Evolutionary conservation across 1,284 basidiomycete genomes (phyloP), one percentile per base, ranked within the genome.

Genomic region (Rhodotorula mucilaginosa): DNA sequence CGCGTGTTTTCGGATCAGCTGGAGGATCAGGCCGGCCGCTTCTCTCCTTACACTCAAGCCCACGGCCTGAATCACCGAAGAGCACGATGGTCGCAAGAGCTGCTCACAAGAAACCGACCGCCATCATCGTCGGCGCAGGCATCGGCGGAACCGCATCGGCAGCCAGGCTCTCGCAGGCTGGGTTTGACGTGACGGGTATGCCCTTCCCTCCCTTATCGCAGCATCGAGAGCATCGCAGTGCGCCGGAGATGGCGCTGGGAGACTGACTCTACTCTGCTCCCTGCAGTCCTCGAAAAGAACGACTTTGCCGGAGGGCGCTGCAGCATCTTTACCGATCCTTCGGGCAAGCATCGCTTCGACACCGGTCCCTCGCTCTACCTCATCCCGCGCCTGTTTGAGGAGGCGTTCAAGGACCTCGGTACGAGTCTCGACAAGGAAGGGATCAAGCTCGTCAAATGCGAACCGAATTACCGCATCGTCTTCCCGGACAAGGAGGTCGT

Each of bases 281-380:
- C 5, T 51, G 65, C 69, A 61, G 72, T 76, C 26, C 56, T 75
- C 64, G 76, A 75, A 70, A 68, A 80, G 81, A 83, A 84, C 69
- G 78, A 78, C 48, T 82, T 81, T 69, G 82, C 82, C 12, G 85
- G 85, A 4, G 85, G 85, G 18, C 79, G 84, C 74, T 86, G 85
- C 78, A 83, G 82, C 69, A 77, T 85, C 68, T 81, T 85, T 60
- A 84, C 73, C 74, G 80, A 61, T 81, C 81, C 77, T 79, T 81
- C 65, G 79, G 83, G 77, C 1, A 10, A 58, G 39, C 61, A 63
- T 26, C 61, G 67, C 15, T 68, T 68, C 67, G 67, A 68, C 61
- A 31, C 23, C 49, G 65, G 65, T n/a, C 58, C 58, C 26, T 52
- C 49, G 39, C 58, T 61, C 44, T 56, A 51, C 66, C 82, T 85